Base-by-base conservation (phyloP, 2,329 filamentous ascomycete species). In the Orbilia blumenaviensis region DNA sequence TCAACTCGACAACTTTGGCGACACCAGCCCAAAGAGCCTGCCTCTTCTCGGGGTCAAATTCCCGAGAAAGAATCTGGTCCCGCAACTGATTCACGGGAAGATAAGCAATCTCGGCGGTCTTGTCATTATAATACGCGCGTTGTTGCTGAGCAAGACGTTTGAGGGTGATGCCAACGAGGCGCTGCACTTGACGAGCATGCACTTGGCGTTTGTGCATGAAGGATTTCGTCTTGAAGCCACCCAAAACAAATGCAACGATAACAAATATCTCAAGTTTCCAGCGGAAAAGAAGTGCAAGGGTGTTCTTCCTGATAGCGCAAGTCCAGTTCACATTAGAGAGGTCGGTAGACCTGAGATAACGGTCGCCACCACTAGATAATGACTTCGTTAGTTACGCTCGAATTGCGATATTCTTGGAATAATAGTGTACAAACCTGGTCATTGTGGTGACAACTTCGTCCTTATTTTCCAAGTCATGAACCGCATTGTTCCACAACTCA, bases 1-100 rank as follows among this genome's bases (percentile, higher is more conserved):
- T 99, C 83, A 90, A 90, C 83, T 99, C 95, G 0, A 99, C 94
- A 62, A 98, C 91, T 61, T 86, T 88, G 79, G 89, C 88, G 18
- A 99, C 95, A 58, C 89, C 89, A 78, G 89, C 87, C 95, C 96
- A 99, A 60, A 99, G 85, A 67, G 89, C 88, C 81, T 95, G 91
- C 38, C 95, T 87, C 80, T 93, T 88, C 7, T 87, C 86, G 18
- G 94, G 86, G 2, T 88, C 90, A 82, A 97, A 92, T 77, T 96
- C 90, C 27, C 91, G 88, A 18, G 94, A 87, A 41, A 99, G 86
- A 2, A 99, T 90, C 81, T 98, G 94, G 81, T 99, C 95, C 74
- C 95, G 87, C 64, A 99, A 85, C 81, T 98, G 95, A 0, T 92
- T 92, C 79, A 97, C 88, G 81, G 93, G 92, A 77, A 99, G 88